Evolutionary conservation across 768 basidiomycete genomes (phyloP).

Genomic region (Hygrophoropsis aurantiaca): DNA sequence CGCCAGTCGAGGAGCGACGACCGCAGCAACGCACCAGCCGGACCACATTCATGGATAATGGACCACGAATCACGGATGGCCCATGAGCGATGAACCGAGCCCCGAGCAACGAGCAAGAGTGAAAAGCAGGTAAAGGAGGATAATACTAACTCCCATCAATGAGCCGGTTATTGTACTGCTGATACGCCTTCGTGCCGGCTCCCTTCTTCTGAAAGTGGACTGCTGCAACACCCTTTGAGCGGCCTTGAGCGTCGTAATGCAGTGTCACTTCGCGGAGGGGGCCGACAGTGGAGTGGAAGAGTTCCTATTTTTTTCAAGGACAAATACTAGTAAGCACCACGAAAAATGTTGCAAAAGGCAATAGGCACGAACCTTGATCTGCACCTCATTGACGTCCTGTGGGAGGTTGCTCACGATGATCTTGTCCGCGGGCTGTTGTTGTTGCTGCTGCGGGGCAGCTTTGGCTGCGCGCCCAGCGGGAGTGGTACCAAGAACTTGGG

Average conservation of each 20-base stretch:
- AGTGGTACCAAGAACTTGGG: constrained; percentile 61
- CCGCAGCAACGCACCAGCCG: constrained; percentile 20
- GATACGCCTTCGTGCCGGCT: constrained; percentile 88
- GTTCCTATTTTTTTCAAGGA: constrained; percentile 58
- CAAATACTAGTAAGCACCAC: constrained; percentile 2
- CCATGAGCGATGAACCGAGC: too few species aligned
- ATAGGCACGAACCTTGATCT: constrained; percentile 74
- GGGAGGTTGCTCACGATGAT: constrained; percentile 97
- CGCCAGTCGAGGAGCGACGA: constrained; percentile 15
- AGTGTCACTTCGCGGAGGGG: constrained; percentile 82
- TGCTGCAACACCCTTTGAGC: constrained; percentile 88
- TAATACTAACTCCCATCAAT: constrained; percentile 99
- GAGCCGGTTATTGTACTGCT: constrained; percentile 96
- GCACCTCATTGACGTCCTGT: constrained; percentile 85
- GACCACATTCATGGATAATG: too few species aligned
- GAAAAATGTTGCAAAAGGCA: not conserved
- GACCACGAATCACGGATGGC: too few species aligned
- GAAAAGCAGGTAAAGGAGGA: constrained; percentile 45
- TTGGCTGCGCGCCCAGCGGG: constrained; percentile 55
- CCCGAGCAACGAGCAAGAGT: constrained; percentile 32
- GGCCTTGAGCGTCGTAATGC: constrained; percentile 80
- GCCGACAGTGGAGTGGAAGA: constrained; percentile 90
- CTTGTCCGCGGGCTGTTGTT: constrained; percentile 62
- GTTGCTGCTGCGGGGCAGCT: constrained; percentile 35
- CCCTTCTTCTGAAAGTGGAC: constrained; percentile 85